Percentiles rank a stretch among this genome's conserved stretches.
Evolutionary conservation across 495 filamentous ascomycete genomes (phyloP).

Genomic region (Hyaloscypha variabilis): DNA sequence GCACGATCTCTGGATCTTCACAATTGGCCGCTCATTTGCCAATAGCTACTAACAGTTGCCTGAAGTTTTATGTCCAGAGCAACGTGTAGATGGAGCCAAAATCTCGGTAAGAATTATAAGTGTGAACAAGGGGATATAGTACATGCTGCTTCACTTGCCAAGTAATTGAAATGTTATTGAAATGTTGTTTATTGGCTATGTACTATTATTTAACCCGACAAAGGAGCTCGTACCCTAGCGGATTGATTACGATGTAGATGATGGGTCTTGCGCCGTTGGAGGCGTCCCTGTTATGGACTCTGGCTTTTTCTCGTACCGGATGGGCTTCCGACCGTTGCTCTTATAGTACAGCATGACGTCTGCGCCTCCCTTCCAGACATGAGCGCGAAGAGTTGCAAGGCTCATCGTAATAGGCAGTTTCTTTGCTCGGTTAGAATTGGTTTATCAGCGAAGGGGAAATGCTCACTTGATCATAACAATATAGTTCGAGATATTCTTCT

Average conservation of each 20-base stretch:
- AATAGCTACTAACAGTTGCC: no score
- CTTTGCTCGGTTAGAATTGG: slow-evolving; percentile 31
- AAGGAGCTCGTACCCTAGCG: not conserved
- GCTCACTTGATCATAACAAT: slow-evolving; percentile 88
- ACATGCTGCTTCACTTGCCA: not conserved
- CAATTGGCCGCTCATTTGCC: no score
- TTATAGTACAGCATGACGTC: slow-evolving; percentile 92
- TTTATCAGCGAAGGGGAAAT: slow-evolving; percentile 1
- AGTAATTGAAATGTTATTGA: not conserved
- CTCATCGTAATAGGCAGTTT: slow-evolving; percentile 73
- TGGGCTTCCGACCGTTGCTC: slow-evolving; percentile 73
- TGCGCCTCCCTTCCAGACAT: slow-evolving; percentile 89
- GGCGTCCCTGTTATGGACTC: slow-evolving; percentile 6
- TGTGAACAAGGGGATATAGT: no score
- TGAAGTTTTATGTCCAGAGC: no score
- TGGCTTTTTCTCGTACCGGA: slow-evolving; percentile 24
- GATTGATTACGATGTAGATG: not conserved
- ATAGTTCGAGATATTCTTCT: slow-evolving; percentile 91
- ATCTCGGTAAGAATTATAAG: no score
- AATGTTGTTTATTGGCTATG: no score
- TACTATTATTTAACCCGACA: not conserved
- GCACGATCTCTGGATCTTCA: not conserved
- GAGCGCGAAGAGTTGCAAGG: slow-evolving; percentile 83
- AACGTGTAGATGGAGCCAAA: no score
- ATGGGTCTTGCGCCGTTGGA: not conserved